Conservation (phyloP, 495 filamentous ascomycete species). For the Penicillium arizonense region DNA sequence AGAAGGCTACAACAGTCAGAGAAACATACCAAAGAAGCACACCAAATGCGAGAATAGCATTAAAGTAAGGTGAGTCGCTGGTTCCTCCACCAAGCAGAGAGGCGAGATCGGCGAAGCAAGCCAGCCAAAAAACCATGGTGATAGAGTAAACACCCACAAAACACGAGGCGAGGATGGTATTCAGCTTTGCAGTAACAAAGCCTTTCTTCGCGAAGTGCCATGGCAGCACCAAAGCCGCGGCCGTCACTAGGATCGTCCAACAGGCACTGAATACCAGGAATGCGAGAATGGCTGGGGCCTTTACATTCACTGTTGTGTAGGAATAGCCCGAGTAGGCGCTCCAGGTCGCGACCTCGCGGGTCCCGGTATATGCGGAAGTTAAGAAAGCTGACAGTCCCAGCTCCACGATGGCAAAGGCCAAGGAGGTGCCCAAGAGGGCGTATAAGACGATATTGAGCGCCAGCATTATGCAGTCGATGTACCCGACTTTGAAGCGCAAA, state of each 20-base stretch:
- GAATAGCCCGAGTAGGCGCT: slow-evolving; percentile 5
- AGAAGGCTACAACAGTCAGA: not conserved
- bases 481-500: not conserved
- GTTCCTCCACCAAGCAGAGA: slow-evolving; percentile 5
- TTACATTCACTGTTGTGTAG: slow-evolving; percentile 13
- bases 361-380: slow-evolving; percentile 3
- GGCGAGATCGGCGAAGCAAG: slow-evolving; percentile 31
- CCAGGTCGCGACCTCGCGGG: not conserved
- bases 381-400: slow-evolving; percentile 26
- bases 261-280: slow-evolving; percentile 25
- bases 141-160: slow-evolving; percentile 25
- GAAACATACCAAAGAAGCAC: slow-evolving; percentile 27
- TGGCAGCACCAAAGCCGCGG: slow-evolving; percentile 18
- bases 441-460: slow-evolving; percentile 26
- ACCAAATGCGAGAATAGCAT: slow-evolving; percentile 30
- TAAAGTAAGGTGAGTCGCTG: slow-evolving; percentile 12
- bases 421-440: slow-evolving; percentile 18
- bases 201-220: slow-evolving; percentile 23
- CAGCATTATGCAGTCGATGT: slow-evolving; percentile 16
- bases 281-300: slow-evolving; percentile 19
- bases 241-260: slow-evolving; percentile 25
- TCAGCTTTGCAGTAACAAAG: slow-evolving; percentile 15
- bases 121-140: slow-evolving; percentile 35
- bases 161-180: slow-evolving; percentile 17
- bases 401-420: slow-evolving; percentile 27